Evolutionary conservation across 176 grass and related monocot genomes (phyloP).

Genomic region (Eragrostis curvula): DNA sequence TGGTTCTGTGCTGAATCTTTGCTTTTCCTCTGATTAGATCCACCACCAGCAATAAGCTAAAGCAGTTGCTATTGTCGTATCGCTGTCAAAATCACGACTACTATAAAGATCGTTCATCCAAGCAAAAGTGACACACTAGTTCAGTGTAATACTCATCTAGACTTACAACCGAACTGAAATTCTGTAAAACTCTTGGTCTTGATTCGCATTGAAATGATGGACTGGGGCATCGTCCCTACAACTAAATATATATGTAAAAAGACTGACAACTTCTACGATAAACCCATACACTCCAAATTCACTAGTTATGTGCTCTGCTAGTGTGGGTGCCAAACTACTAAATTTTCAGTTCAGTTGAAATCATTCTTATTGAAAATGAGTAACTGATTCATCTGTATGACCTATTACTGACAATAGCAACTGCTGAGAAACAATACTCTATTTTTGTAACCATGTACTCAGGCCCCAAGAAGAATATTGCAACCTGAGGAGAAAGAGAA

Average conservation of each 20-base stretch:
- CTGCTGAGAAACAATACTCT: too few species aligned
- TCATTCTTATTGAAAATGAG: background rate
- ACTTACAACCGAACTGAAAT: background rate
- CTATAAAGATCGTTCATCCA: background rate
- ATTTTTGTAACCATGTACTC: background rate
- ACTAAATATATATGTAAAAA: too few species aligned
- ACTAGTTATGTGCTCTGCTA: background rate
- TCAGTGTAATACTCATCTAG: too few species aligned
- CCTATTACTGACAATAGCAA: background rate
- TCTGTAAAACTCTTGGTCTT: too few species aligned
- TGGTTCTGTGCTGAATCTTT: slow-evolving; percentile 2
- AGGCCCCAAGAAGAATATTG: slow-evolving; percentile 62
- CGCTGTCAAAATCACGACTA: background rate
- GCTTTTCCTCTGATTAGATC: background rate
- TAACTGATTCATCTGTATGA: background rate
- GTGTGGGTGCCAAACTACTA: background rate
- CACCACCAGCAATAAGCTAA: background rate
- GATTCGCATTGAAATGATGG: too few species aligned
- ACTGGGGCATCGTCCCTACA: too few species aligned
- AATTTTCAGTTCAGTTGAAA: background rate
- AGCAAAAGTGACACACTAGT: background rate
- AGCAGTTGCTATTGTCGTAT: background rate
- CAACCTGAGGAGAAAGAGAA: slow-evolving; percentile 63
- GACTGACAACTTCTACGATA: background rate
- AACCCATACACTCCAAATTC: background rate